Evolutionary conservation across 345 rosid species (phyloP), one percentile per base, ranked within the genome.

Genomic region (Acer campestre): DNA sequence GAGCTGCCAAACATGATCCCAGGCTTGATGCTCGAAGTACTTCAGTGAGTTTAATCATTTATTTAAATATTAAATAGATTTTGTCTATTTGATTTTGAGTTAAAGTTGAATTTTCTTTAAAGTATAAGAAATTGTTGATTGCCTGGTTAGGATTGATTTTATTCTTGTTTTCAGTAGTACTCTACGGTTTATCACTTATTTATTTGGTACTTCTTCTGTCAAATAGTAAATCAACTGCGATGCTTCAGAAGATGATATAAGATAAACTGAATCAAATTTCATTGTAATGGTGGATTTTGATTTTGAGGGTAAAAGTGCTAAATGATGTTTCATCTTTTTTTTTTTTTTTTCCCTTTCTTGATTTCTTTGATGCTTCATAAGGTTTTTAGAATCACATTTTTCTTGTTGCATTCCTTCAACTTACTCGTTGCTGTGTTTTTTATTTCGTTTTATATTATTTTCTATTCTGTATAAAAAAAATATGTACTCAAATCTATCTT

Each of bases 21-120:
- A 94, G 84, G 80, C 80, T 79, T 78, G 97, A 92, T 49, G 73
- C 86, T 74, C 87, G 92, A 72, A 81, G 89, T 74, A 75, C 73
- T 71, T 83, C 94, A 3, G 99, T 96, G 88, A 89, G 99, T 80
- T 66, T 59, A 46, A 67, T 38, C 20, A 62, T 61, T 23, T 22
- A 17, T 23, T 12, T 42, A 22, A 6, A 59, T 40, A 61, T 73
- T 59, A 59, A 7, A 59, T 59, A 3, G 10, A 23, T 42, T 17
- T n/a, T 61, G 9, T 5, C 40, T 61, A 49, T 49, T 49, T 3
- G 55, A 49, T 49, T 49, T 49, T 49, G 55, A 49, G 17, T 49
- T 14, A 14, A 49, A 49, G 18, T 23, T 40, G 61, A 25, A 1
- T 69, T 27, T 9, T 53, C 44, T 17, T 70, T 10, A 29, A 0